Percentiles rank a stretch among this genome's conserved stretches.
These are phyloP conservation scores for Lagenaria siceraria DNA, from an alignment of 306 rosid genomes.

Conservation along the genomic window DNA sequence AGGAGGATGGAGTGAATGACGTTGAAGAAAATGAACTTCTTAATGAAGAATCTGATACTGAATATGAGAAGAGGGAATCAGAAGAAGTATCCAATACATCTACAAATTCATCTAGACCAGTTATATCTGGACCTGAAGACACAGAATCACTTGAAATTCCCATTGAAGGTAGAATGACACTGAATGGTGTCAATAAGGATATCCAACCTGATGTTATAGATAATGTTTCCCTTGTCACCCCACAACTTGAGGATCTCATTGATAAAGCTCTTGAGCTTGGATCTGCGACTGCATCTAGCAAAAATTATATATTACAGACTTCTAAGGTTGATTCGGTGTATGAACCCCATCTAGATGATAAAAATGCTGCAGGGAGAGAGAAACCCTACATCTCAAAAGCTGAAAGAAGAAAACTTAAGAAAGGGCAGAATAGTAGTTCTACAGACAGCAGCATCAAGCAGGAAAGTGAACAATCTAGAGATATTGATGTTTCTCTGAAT, in stretches of 20 bases:
- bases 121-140: conserved; percentile 16
- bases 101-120: conserved; percentile 15
- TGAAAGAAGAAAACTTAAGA: conserved; percentile 85
- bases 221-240: conserved; percentile 39
- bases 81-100: conserved; percentile 25
- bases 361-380: conserved; percentile 48
- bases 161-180: conserved; percentile 16
- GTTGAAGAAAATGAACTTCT: conserved; percentile 42
- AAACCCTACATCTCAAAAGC: conserved; percentile 82
- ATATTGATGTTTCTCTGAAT: conserved; percentile 22
- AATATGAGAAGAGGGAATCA: conserved; percentile 47
- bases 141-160: conserved; percentile 23
- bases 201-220: conserved; percentile 26
- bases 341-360: conserved; percentile 36
- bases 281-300: conserved; percentile 41
- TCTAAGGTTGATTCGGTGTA: conserved; percentile 33
- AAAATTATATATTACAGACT: conserved; percentile 31
- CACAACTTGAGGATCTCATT: conserved; percentile 83
- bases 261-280: conserved; percentile 95
- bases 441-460: conserved; percentile 34
- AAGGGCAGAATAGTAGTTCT: conserved; percentile 38
- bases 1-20: conserved; percentile 68
- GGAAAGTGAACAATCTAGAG: conserved; percentile 25
- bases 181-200: conserved; percentile 22
- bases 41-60: conserved; percentile 55